Base-by-base conservation (phyloP, 805 yeast genomes). In the Cyberlindnera euphorbiae region DNA sequence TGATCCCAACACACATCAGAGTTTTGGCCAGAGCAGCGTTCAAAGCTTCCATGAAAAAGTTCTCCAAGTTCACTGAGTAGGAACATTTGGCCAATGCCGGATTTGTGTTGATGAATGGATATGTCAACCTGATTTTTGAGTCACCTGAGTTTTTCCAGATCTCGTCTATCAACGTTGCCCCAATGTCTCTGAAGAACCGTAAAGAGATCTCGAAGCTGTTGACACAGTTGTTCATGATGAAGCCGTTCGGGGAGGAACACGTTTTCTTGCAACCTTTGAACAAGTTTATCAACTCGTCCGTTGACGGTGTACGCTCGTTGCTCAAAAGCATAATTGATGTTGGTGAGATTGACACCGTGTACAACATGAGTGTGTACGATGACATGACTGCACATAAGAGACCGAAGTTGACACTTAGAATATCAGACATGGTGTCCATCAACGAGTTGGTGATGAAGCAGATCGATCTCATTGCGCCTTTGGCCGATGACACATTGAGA, bases 261-360 rank as follows among this genome's bases (percentile, higher is more conserved):
- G 74, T 79, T 32, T 86, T 77, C 55, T 59, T 86, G 47, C 88
- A 83, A 53, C 95, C 95, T 1, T 64, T 86, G 52, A 84, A 84
- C 55, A 89, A 82, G 29, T 84, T 75, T 51, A 70, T 87, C 28
- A 67, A 64, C 34, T 62, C 72, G 11, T 69, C 77, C 8, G 60
- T 64, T 6, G 77, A 67, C 7, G 62, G 67, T 10, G 67, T 77
- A 30, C 60, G 72, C 24, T 52, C 58, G 0, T 55, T 75, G 8
- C 59, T 82, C 35, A 60, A 58, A 30, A 58, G 63, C 15, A 52
- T 84, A 17, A 69, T 82, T 26, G 67, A 73, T 38, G 62, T 80
- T 24, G 67, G 70, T 17, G 77, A 73, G 18, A 56, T 82, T 32
- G 90, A 84, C 35, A 49, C 58, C 8, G 73, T 71, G 34, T 87